A percentile compares a stretch with the other conserved stretches of the same genome.
Evolutionary conservation across 768 basidiomycete species (phyloP).

Genomic region (Pleurotus platypus): DNA sequence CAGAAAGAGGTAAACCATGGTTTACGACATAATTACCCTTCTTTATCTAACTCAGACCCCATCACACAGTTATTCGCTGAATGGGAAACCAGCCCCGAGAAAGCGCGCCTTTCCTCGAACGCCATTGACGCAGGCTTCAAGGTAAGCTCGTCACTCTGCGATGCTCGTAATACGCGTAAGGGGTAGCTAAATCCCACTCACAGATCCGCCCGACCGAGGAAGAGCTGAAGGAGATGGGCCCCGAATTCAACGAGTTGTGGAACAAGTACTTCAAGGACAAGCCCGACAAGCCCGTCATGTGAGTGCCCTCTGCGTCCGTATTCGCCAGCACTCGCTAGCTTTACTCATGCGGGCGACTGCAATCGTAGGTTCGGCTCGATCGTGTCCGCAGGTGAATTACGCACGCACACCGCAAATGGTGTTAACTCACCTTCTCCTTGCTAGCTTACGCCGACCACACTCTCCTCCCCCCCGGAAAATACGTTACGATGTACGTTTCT

Average conservation of each 20-base stretch:
- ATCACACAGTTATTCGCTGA: conserved; percentile 46
- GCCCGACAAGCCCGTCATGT: conserved; percentile 78
- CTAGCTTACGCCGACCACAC: conserved; percentile 68
- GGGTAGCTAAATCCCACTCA: background rate
- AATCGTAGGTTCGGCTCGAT: conserved; percentile 56
- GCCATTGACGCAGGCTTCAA: conserved; percentile 76
- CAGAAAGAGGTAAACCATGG: conserved; percentile 45
- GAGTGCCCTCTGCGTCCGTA: conserved; percentile 12
- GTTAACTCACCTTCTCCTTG: background rate
- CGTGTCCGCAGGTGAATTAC: conserved; percentile 47
- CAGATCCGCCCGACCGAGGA: conserved; percentile 67
- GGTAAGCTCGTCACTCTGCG: conserved; percentile 22
- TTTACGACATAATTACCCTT: background rate
- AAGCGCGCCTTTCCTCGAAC: conserved; percentile 65
- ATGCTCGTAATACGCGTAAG: background rate
- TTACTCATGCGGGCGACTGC: background rate
- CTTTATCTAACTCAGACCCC: background rate
- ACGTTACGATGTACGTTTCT: conserved; percentile 52
- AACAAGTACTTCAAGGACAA: conserved; percentile 75
- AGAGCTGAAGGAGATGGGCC: conserved; percentile 77
- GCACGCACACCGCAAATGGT: too few species aligned
- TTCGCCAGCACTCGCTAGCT: too few species aligned
- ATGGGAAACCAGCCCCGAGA: conserved; percentile 67
- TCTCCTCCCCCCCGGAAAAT: conserved; percentile 68
- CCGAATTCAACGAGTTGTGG: conserved; percentile 69